Evolutionary conservation across 805 yeast species (phyloP), one percentile per base, ranked within the genome.

Genomic region (Pichia ethanolica): DNA sequence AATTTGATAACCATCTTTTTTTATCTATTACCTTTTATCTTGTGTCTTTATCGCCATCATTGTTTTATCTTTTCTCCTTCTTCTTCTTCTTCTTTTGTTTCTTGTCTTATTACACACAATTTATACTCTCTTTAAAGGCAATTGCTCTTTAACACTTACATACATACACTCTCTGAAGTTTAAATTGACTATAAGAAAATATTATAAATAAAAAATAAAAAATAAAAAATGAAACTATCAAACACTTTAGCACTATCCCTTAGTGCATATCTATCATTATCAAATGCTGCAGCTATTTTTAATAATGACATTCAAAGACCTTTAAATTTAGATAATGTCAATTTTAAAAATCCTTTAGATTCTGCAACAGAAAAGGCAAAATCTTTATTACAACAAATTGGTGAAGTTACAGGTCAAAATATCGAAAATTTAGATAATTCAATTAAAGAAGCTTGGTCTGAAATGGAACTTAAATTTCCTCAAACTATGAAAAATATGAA

Each of bases 381-480:
- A 32, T 47, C 65, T 42, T 62, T 63, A 39, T 66, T 70, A 25
- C 51, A 57, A n/a, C 53, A 77, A 48, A 82, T 82, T 46, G 70
- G 82, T 20, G 69, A 70, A 39, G 74, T 75, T 33, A 63, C 81
- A 57, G 74, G 77, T 48, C 72, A 78, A 53, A 78, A 83, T 4
- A 49, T 74, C 32, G 79, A 74, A 32, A 55, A 70, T 13, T 57
- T 82, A 42, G 70, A 84, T 14, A 61, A 67, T 5, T 80, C 75
- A 11, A 65, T 82, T 45, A 74, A 77, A 60, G 52, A 62, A 28
- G 60, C 76, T 34, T 84, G 90, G 90, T 59, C 75, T 30, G 89
- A 83, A 39, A 77, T 83, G 81, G 69, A 83, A 37, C 49, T 72
- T 58, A 66, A 70, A 45, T 84, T 76, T 67, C 90, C 90, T 27